Percentiles rank a stretch among this genome's conserved stretches.
Conservation (phyloP, 805 yeast species). For the Teunomyces cretensis region DNA sequence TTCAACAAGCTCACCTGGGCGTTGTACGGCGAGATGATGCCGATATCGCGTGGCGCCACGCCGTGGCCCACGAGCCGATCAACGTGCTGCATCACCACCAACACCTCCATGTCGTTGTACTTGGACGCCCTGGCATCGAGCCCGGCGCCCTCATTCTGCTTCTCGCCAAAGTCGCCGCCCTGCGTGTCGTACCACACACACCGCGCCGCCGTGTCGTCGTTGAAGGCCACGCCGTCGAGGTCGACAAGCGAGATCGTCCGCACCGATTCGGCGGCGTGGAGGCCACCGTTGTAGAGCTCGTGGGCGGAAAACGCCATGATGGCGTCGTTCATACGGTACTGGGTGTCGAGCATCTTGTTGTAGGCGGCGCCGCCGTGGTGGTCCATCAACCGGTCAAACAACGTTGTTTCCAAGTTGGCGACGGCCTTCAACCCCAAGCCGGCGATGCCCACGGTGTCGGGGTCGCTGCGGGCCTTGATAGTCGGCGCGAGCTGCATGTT, state of each 20-base stretch:
- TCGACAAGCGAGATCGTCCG: constrained; percentile 53
- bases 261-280: constrained; percentile 64
- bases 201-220: constrained; percentile 56
- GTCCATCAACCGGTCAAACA: constrained; percentile 74
- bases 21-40: constrained; percentile 85
- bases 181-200: constrained; percentile 89
- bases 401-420: constrained; percentile 58
- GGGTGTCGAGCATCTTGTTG: constrained; percentile 65
- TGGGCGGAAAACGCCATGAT: constrained; percentile 80
- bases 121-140: constrained; percentile 50
- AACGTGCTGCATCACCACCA: constrained; percentile 59
- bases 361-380: constrained; percentile 43
- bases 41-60: constrained; percentile 59
- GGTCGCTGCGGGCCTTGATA: constrained; percentile 52
- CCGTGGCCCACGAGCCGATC: constrained; percentile 50
- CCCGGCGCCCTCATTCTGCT: constrained; percentile 33
- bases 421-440: constrained; percentile 21
- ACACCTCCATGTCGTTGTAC: constrained; percentile 74
- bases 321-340: constrained; percentile 80
- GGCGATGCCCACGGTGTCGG: background rate
- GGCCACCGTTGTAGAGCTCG: constrained; percentile 59
- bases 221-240: constrained; percentile 40
- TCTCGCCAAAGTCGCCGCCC: constrained; percentile 80
- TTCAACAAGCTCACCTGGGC: constrained; percentile 77
- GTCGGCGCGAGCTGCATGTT: constrained; percentile 92